Base-by-base conservation (phyloP, 2,329 filamentous ascomycete genomes). In the Podosphaera fusca region DNA sequence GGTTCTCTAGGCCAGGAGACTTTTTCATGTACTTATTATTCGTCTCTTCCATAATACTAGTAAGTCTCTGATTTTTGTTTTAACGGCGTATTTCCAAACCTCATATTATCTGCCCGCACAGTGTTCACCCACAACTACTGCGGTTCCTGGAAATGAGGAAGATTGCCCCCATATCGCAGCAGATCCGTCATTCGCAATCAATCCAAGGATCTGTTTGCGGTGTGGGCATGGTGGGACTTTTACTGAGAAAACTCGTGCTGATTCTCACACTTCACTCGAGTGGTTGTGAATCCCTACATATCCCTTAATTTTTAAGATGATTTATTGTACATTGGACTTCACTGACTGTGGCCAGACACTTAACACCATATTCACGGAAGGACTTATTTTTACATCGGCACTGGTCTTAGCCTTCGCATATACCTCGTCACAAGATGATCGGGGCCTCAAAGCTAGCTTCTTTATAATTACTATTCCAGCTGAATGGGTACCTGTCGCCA, bases 381-480 rank as follows among this genome's bases (percentile, higher is more conserved):
- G 72, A 50, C 67, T 69, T 58, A 71, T 75, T 53, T 80, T 83
- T 63, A 70, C 76, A 21, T 69, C 71, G 64, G 84, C 84, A 10
- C 75, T 98, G 56, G 81, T 85, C 56, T 73, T 95, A 59, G 87
- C 88, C 46, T 77, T 95, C 66, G 75, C 74, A 63, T 95, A 95
- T 68, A 95, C 88, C 4, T 85, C 81, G 61, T 81, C 82, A 1
- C 88, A 95, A 69, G 89, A 95, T 65, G 85, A 90, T 67, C 81
- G 85, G 38, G 86, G 85, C 55, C 74, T 75, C 63, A 84, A 84
- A 67, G 79, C 84, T 4, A 82, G 76, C 57, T 90, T 94, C 68
- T 86, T 88, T 71, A 79, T 96, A 66, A 71, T 95, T 63, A 85
- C 79, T 45, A 85, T 96, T 59, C 87, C 87, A 5, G 81, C 87